Conservation (phyloP, 805 yeast genomes). For the Debaryomyces hansenii region DNA sequence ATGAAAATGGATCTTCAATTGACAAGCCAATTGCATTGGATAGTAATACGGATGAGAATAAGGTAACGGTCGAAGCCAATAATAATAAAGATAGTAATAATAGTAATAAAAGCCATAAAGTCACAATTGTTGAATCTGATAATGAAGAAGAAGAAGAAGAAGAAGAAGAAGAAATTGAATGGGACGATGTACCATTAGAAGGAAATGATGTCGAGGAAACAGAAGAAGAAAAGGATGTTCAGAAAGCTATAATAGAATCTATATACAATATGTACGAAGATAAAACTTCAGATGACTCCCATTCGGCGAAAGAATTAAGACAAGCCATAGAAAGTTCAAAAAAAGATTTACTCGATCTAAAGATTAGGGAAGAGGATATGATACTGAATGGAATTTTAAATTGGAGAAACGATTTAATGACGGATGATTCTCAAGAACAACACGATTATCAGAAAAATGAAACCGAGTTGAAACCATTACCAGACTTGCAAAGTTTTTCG, state of each 20-base stretch:
- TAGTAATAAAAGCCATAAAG: constrained; percentile 7
- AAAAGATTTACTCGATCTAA: constrained; percentile 34
- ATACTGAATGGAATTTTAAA: not conserved
- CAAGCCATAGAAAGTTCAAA: constrained; percentile 50
- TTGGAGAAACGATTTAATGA: not conserved
- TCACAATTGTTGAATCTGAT: not conserved
- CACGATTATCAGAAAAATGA: not conserved
- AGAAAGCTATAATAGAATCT: constrained; percentile 34
- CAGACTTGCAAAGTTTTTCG: not conserved
- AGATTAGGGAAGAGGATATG: constrained; percentile 23
- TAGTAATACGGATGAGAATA: constrained; percentile 28
- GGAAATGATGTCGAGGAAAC: constrained; percentile 20
- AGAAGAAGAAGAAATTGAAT: constrained; percentile 50
- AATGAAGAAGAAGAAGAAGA: not conserved
- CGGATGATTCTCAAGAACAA: not conserved
- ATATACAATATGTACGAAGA: constrained; percentile 31
- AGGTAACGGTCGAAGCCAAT: not conserved
- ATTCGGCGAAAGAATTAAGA: constrained; percentile 41
- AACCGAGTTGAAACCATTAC: not conserved
- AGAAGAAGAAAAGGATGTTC: constrained; percentile 25
- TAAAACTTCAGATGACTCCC: not conserved
- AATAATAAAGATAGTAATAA: constrained; percentile 1
- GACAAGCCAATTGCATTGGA: constrained; percentile 54
- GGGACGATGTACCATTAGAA: constrained; percentile 68
- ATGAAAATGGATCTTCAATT: constrained; percentile 38